Conservation (phyloP, 352 stramenopile genomes). For the Phytophthora ohioensis region DNA sequence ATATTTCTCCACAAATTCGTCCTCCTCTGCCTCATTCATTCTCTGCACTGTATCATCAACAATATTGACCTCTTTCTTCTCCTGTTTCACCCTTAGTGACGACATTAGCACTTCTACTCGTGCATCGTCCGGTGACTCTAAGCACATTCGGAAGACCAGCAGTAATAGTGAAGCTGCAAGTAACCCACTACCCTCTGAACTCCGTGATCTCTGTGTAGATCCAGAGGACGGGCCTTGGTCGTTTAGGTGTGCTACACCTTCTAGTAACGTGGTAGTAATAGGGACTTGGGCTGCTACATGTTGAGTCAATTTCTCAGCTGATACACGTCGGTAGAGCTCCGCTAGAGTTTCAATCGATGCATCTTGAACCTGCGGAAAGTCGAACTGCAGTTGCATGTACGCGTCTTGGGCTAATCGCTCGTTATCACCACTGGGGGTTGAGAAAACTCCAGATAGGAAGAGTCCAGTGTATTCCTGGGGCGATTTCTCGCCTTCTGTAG, state of each 20-base stretch:
- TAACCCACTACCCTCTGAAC: constrained; percentile 47
- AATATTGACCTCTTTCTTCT: not conserved
- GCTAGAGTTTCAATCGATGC: constrained; percentile 51
- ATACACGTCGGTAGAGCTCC: constrained; percentile 47
- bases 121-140: constrained; percentile 35
- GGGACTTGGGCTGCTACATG: constrained; percentile 23
- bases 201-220: constrained; percentile 22
- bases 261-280: constrained; percentile 53
- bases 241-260: constrained; percentile 59
- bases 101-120: constrained; percentile 39
- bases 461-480: constrained; percentile 28
- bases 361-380: constrained; percentile 57
- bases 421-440: constrained; percentile 2
- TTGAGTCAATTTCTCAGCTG: constrained; percentile 13
- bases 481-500: constrained; percentile 28
- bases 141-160: constrained; percentile 41
- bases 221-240: constrained; percentile 24
- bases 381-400: constrained; percentile 64
- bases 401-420: constrained; percentile 39
- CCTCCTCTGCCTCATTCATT: constrained; percentile 7
- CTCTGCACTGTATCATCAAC: not conserved
- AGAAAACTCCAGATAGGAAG: constrained; percentile 16
- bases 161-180: constrained; percentile 58
- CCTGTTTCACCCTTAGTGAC: constrained; percentile 7
- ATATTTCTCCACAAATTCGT: constrained; percentile 46